Evolutionary conservation across 169 alveolate genomes (phyloP).

Genomic region (Pseudocohnilembus persalinus): DNA sequence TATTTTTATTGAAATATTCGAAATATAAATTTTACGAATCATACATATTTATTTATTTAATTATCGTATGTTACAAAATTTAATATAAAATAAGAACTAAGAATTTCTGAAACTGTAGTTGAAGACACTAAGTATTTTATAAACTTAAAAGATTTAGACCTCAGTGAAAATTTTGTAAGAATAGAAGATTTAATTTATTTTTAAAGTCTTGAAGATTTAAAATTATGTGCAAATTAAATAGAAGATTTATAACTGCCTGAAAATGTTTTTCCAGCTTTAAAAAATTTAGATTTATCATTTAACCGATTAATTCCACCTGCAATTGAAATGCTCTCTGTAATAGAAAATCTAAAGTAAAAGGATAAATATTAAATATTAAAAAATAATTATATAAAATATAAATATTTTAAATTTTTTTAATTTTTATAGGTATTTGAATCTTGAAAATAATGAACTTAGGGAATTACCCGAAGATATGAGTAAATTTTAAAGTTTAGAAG

Average conservation of each 20-base stretch:
- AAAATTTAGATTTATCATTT: conserved; percentile 36
- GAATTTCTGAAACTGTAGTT: conserved; percentile 19
- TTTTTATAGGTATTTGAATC: conserved; percentile 2
- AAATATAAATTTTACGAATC: too few relatives aligned
- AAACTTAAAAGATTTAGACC: conserved; percentile 39
- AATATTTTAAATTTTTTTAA: too few relatives aligned
- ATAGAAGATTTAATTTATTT: conserved; percentile 44
- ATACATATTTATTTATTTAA: too few relatives aligned
- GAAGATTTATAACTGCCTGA: conserved; percentile 11
- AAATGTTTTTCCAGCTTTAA: conserved; percentile 14
- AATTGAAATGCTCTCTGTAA: conserved; percentile 7
- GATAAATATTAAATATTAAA: too few relatives aligned
- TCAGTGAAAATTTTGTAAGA: conserved; percentile 30
- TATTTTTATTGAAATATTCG: too few relatives aligned
- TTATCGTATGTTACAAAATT: too few relatives aligned
- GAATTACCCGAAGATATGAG: conserved; percentile 38
- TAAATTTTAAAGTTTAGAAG: conserved; percentile 28
- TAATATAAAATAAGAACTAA: conserved; percentile 18
- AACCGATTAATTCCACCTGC: conserved; percentile 27
- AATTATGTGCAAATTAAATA: conserved; percentile 34
- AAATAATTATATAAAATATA: too few relatives aligned
- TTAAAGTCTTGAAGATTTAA: conserved; percentile 22
- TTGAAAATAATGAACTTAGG: conserved; percentile 36
- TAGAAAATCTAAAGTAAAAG: conserved; percentile 25
- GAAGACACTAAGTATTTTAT: conserved; percentile 41